Evolutionary conservation across 345 rosid genomes (phyloP), one percentile per base, ranked within the genome.

Genomic region (Lumnitzera racemosa): DNA sequence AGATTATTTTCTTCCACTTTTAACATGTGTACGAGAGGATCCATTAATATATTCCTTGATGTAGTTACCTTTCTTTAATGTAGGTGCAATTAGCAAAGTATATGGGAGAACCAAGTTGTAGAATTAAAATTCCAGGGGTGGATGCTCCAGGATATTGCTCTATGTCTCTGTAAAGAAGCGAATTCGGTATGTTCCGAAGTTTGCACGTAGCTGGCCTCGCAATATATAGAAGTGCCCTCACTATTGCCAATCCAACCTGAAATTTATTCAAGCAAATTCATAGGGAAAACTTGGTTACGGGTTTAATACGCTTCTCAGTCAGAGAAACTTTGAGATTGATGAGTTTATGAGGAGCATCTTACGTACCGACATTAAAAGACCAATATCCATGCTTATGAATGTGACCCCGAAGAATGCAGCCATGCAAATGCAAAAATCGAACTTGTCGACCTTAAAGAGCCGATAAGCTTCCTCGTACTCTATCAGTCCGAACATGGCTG

Each of bases 401-500:
- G 90, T 58, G 63, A 92, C 96, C 12, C 96, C 91, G 0, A 92
- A 62, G 67, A 87, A 92, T 9, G 86, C 90, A 7, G 83, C 71
- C 74, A 89, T 85, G 78, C 94, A 87, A 55, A 92, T 87, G 56
- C 63, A 8, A 70, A 92, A 92, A 54, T 92, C 98, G 63, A 85
- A 76, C 71, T 85, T 89, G 72, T 92, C 95, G 13, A 89, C 96
- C 61, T 83, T 85, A 67, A 76, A 82, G 25, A 92, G 79, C 56
- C 70, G 87, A 50, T 74, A 72, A 48, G 78, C 75, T 61, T 87
- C 88, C 15, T 83, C 74, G 57, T 83, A 91, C 46, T 87, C 59
- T 52, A 91, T 83, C 24, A 91, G 80, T 5, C 98, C 98, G 0
- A 91, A 16, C 98, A 91, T 91, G 17, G 96, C 98, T 1, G 92